Evolutionary conservation across 805 yeast genomes (phyloP), one percentile per base, ranked within the genome.

Genomic region (Spathaspora passalidarum): DNA sequence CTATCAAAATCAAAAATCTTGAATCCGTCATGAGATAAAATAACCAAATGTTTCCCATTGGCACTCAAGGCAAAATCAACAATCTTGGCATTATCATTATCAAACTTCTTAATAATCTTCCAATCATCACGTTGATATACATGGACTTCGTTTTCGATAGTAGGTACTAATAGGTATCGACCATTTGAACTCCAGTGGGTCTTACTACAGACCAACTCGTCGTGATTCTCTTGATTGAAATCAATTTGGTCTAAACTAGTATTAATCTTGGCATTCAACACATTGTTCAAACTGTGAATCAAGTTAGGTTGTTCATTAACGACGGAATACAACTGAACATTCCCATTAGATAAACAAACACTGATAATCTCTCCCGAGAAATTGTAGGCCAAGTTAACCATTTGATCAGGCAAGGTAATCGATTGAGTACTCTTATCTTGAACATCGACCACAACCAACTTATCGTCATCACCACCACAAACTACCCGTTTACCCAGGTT

Each of bases 121-220:
- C 72, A 75, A 18, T 61, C 55, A 17, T 62, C 55, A 44, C 79
- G 61, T 45, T 66, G 62, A 44, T 66, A 80, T 0, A 79, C 69
- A 43, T 72, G 72, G 40, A 84, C 71, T 2, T 72, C 26, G 29
- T 41, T 65, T 39, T 71, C 66, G 17, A 73, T 66, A 32, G 70
- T 66, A 5, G 84, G 68, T 2, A 96, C 90, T 16, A 88, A 56
- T 40, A 89, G 69, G n/a, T 70, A 61, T 44, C 78, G 78, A 14
- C 96, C 96, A 44, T 76, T 72, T 2, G 85, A 79, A 46, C 81
- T 79, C 96, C 96, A 89, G 32, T 76, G 78, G 2, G 81, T 74
- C 36, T 75, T 76, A 0, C 87, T 74, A 20, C 82, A 65, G 1
- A 78, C 59, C 37, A 78, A 63, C 55, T 68, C 75, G 2, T 70